Base-by-base conservation (phyloP, 2,329 filamentous ascomycete species). In the Lachnum nothofagi region DNA sequence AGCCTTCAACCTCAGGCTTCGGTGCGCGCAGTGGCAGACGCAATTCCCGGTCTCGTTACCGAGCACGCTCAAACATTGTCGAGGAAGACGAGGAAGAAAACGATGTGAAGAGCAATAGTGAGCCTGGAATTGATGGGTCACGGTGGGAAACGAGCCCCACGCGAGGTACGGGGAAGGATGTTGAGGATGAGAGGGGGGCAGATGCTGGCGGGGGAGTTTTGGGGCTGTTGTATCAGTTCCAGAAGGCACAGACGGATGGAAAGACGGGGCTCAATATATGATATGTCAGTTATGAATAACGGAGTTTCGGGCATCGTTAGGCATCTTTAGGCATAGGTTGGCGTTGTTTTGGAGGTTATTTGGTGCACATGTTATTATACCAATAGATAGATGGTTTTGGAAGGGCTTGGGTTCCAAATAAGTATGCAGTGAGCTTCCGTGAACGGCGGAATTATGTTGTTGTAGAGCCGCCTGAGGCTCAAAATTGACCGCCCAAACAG, bases 201-300 rank as follows among this genome's bases (percentile, higher is more conserved):
- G 61, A 63, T 25, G 68, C 61, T 27, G 74, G 74, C 4, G 74
- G 72, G 2, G 82, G 82, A 2, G 82, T 86, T 4, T 65, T 86
- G 49, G 82, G 82, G 7, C 65, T 86, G 56, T 71, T 86, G 48
- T 79, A 83, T 62, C 80, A 86, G 60, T 85, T 85, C 59, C 79
- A 82, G 53, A 81, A 79, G 65, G 80, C 78, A 31, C 77, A 80
- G 54, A 73, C 72, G 22, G 73, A 75, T 51, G 74, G 70, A 45
- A 67, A 70, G 54, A 56, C 62, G n/a, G 62, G 66, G 12, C 57
- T 68, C 38, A 63, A 62, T 55, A 68, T 69, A 57, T 68, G 42
- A 58, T 42, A 14, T 6, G 25, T 6, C 25, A 27, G 25, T 27
- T 27, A 6, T 6, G 25, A 6, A 12, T 6, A 27, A 22, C 12